phyloP scores from a whole-genome alignment of 2,329 filamentous ascomycete genomes.

The Pseudocercospora crystallina region DNA sequence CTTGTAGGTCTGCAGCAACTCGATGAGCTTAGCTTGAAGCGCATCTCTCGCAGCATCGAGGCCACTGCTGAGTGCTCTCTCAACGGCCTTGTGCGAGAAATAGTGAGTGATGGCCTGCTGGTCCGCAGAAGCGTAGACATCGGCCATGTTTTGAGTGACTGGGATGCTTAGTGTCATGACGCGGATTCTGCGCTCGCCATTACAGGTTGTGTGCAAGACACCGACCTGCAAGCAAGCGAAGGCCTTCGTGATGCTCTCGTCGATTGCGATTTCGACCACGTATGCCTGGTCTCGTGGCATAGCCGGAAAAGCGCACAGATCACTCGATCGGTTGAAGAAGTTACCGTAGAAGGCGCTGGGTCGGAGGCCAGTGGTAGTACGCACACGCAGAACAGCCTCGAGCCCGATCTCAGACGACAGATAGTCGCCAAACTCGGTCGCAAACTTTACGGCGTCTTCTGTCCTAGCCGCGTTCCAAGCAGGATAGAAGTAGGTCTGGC shows the following conservation, averaged over 20 bases:
- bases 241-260: conserved; percentile 88
- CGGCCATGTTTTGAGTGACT: conserved; percentile 85
- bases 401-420: conserved; percentile 95
- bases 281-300: conserved; percentile 97
- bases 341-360: conserved; percentile 99
- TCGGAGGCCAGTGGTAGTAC: conserved; percentile 87
- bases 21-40: conserved; percentile 85
- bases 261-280: conserved; percentile 96
- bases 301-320: conserved; percentile 95
- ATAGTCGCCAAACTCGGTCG: conserved; percentile 93
- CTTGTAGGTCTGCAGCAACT: conserved; percentile 91
- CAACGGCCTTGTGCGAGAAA: conserved; percentile 97
- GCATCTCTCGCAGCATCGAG: conserved; percentile 89
- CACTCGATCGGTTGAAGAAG: conserved; percentile 97
- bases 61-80: conserved; percentile 79
- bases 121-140: conserved; percentile 92
- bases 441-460: conserved; percentile 97
- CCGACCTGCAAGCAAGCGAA: conserved; percentile 92
- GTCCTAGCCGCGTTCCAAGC: conserved; percentile 92
- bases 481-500: conserved; percentile 97
- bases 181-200: conserved; percentile 90
- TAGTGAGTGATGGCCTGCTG: conserved; percentile 90
- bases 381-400: conserved; percentile 91
- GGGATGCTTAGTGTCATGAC: conserved; percentile 92
- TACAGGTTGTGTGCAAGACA: conserved; percentile 95